Conservation (phyloP, 345 rosid genomes). For the Salix purpurea region DNA sequence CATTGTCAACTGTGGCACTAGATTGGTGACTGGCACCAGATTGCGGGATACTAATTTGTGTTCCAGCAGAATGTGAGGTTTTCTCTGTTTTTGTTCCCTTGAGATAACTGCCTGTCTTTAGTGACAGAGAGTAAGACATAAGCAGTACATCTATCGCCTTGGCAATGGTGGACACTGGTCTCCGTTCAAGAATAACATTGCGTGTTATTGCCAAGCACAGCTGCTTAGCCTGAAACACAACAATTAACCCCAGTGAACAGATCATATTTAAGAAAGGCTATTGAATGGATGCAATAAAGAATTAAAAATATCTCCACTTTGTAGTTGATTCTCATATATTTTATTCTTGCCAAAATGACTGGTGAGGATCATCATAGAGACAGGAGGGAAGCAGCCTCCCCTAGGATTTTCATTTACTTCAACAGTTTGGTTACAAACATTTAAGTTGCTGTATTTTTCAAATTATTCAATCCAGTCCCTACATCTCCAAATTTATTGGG, state of each 20-base stretch:
- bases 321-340: not conserved
- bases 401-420: too few relatives aligned
- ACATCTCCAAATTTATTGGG: not conserved
- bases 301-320: not conserved
- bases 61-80: conserved; percentile 32
- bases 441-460: too few relatives aligned
- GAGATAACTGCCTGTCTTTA: conserved; percentile 61
- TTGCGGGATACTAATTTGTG: conserved; percentile 24
- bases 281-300: not conserved
- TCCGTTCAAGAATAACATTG: conserved; percentile 74
- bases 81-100: conserved; percentile 59
- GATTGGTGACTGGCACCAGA: conserved; percentile 32
- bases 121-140: conserved; percentile 57
- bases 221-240: conserved; percentile 72
- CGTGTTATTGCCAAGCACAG: conserved; percentile 69
- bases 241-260: conserved; percentile 1
- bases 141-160: conserved; percentile 76
- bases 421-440: too few relatives aligned
- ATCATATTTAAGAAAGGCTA: not conserved
- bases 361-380: too few relatives aligned
- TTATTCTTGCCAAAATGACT: not conserved
- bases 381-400: too few relatives aligned
- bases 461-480: too few relatives aligned
- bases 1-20: conserved; percentile 23
- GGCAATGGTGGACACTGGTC: conserved; percentile 75